Percentiles rank a stretch among this genome's conserved stretches.
These are phyloP conservation scores for Leccinum subfulvum DNA, from an alignment of 1,284 basidiomycete species.

Conservation along the genomic window DNA sequence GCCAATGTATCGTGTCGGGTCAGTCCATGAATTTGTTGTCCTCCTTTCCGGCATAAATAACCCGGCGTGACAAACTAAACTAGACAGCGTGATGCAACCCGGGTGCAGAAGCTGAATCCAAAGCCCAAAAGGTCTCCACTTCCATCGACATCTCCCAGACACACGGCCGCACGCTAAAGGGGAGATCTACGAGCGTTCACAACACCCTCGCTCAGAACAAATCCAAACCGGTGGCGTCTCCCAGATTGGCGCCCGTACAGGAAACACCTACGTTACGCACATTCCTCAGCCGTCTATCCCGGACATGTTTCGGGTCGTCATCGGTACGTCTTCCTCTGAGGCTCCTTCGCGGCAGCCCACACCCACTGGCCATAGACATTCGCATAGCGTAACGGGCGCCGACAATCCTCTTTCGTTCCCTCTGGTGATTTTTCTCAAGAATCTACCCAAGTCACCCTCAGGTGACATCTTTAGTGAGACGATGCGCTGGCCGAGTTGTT, in stretches of 20 bases:
- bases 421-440: constrained; percentile 12
- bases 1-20: constrained; percentile 74
- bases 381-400: constrained; percentile 73
- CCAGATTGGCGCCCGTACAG: constrained; percentile 14
- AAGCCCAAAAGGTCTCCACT: constrained; percentile 34
- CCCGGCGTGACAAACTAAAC: constrained; percentile 8
- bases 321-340: constrained; percentile 24
- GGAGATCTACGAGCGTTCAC: constrained; percentile 66
- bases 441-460: constrained; percentile 19
- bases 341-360: constrained; percentile 27
- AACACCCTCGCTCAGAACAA: constrained; percentile 54
- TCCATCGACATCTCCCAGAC: constrained; percentile 25
- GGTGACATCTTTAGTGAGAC: constrained; percentile 64
- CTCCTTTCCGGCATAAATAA: constrained; percentile 5
- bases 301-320: constrained; percentile 46
- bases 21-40: constrained; percentile 29
- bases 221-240: constrained; percentile 40
- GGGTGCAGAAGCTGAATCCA: constrained; percentile 36
- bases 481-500: constrained; percentile 55
- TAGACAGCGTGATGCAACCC: constrained; percentile 55
- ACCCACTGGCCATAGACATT: constrained; percentile 60
- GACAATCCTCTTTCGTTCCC: constrained; percentile 50
- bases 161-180: constrained; percentile 21
- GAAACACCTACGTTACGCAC: constrained; percentile 25
- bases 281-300: constrained; percentile 66